These are phyloP conservation scores for Ogataea nonfermentans DNA, from an alignment of 805 yeast genomes.

Conservation along the genomic window DNA sequence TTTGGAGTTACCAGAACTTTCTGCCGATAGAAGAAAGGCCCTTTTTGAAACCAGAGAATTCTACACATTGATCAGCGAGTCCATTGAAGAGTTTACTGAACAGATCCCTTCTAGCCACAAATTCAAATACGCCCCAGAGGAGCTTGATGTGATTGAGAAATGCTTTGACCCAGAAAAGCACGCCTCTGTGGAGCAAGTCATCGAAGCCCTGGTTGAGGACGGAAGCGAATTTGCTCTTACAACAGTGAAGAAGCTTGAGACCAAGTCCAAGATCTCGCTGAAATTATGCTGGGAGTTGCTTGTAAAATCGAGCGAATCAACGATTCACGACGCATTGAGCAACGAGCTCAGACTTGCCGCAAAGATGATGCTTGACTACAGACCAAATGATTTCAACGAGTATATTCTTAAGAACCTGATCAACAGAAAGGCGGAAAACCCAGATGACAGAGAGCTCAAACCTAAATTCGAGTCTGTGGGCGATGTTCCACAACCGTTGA, in stretches of 20 bases:
- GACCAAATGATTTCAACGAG: slow-evolving; percentile 45
- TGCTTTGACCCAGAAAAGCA: slow-evolving; percentile 53
- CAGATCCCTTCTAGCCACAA: slow-evolving; percentile 61
- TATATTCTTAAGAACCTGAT: slow-evolving; percentile 53
- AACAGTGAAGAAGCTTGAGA: slow-evolving; percentile 52
- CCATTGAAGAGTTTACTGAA: slow-evolving; percentile 76
- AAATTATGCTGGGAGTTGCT: slow-evolving; percentile 69
- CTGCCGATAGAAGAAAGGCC: slow-evolving; percentile 14
- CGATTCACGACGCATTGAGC: slow-evolving; percentile 64
- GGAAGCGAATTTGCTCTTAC: slow-evolving; percentile 65
- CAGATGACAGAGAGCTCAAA: slow-evolving; percentile 25
- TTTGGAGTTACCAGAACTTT: slow-evolving; percentile 38
- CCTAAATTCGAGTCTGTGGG: slow-evolving; percentile 47
- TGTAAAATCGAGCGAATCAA: slow-evolving; percentile 54
- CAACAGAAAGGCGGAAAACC: slow-evolving; percentile 38
- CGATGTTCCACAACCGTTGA: slow-evolving; percentile 62
- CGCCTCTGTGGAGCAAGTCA: slow-evolving; percentile 50
- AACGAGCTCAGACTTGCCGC: slow-evolving; percentile 77
- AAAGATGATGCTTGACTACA: slow-evolving; percentile 60
- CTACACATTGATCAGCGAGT: slow-evolving; percentile 59
- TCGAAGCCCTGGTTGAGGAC: slow-evolving; percentile 49
- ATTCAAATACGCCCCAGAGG: slow-evolving; percentile 54
- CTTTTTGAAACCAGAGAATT: slow-evolving; percentile 29
- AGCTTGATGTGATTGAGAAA: slow-evolving; percentile 62
- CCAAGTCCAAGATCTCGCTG: slow-evolving; percentile 77